These are phyloP conservation scores for Lignosus rhinocerotis DNA, from an alignment of 1,284 basidiomycete genomes.

Conservation along the genomic window DNA sequence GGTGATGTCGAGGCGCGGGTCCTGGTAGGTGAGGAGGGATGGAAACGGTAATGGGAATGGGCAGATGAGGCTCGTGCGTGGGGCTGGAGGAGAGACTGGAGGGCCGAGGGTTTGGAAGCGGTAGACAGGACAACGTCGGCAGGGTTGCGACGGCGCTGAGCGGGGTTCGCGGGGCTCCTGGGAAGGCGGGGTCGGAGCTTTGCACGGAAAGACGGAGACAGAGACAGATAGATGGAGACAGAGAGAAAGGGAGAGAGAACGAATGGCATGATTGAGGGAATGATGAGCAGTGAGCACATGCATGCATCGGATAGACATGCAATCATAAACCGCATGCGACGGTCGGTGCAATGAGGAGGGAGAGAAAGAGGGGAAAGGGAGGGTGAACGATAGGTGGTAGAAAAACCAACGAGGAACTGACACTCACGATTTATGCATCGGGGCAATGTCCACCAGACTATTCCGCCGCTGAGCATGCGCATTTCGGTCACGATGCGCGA, in stretches of 20 bases:
- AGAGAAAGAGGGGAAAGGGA: too few species aligned
- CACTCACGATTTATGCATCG: conserved; percentile 20
- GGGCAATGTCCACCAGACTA: conserved; percentile 15
- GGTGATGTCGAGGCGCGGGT: not conserved
- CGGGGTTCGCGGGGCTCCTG: conserved; percentile 10
- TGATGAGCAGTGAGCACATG: too few species aligned
- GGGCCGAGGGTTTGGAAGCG: not conserved
- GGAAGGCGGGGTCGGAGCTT: conserved; percentile 6
- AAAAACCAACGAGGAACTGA: too few species aligned
- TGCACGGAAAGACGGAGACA: not conserved
- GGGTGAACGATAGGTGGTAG: too few species aligned
- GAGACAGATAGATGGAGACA: conserved; percentile 5
- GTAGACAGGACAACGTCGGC: conserved; percentile 12
- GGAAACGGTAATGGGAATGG: too few species aligned
- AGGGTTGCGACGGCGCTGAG: conserved; percentile 17
- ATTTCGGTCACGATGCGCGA: not conserved
- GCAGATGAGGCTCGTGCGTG: not conserved
- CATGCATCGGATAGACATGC: too few species aligned
- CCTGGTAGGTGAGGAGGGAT: not conserved
- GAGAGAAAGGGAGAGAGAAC: not conserved
- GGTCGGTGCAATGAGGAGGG: too few species aligned
- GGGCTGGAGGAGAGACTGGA: not conserved
- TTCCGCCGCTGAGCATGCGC: conserved; percentile 17
- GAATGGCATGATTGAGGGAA: too few species aligned
- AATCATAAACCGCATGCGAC: too few species aligned